Base-by-base conservation (phyloP, 106 monocot genomes). In the Agapanthus africanus region DNA sequence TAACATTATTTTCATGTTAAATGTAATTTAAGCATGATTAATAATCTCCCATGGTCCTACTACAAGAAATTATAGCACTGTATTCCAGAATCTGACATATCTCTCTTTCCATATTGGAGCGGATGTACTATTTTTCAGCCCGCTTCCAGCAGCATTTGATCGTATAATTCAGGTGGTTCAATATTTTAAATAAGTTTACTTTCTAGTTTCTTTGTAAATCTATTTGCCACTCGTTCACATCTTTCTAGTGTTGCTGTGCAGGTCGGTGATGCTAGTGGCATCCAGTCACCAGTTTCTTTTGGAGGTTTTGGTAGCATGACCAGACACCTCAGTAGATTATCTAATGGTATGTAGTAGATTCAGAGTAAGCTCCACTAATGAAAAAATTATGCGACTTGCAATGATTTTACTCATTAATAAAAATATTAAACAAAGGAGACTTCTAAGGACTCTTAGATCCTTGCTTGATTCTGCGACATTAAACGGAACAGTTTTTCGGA, bases 181-280 rank as follows among this genome's bases (percentile, higher is more conserved):
- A 23, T 37, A 22, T 21, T 31, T 57, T 47, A 15, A 15, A 13
- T 47, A 47, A 47, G 13, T 7, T 30, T 37, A 37, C 26, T 37
- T 27, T 37, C 62, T 22, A 25, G 59, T 59, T 54, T 41, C 72
- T 32, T 47, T 37, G 3, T 27, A 63, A 33, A 72, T 3, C 11
- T 7, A 32, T 47, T 52, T 4, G 31, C 47, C 16, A 37, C 21
- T 31, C 1, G 32, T 40, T 63, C 5, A 57, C 37, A 34, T 51
- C 15, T 37, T 1, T 26, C 1, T 38, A 22, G 35, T 39, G 7
- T 47, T 16, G 38, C 49, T 52, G 0, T 83, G 63, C 79, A 94
- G 94, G 83, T 94, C 63, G 94, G 94, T 69, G 94, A 94, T 88
- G 94, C 94, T 28, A 94, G 94, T 83, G 94, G 94, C 52, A 90